A percentile compares a stretch with the other conserved stretches of the same genome.
Conservation (phyloP, 306 rosid species). For the Boehmeria nivea region DNA sequence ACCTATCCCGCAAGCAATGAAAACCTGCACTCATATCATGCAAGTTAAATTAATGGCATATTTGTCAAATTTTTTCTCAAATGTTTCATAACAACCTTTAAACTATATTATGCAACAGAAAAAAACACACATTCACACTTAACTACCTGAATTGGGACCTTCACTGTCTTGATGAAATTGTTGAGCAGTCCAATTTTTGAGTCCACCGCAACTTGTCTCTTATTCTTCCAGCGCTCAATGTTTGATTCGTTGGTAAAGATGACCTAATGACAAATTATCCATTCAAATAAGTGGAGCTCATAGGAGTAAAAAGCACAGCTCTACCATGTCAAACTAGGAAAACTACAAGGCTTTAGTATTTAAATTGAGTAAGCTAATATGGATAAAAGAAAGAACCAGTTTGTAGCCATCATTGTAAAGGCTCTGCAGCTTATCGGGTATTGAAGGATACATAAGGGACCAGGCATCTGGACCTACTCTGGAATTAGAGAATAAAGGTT, state of each 20-base stretch:
- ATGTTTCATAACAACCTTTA: too few relatives aligned
- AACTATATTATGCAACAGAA: too few relatives aligned
- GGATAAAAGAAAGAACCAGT: constrained; percentile 61
- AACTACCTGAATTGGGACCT: constrained; percentile 81
- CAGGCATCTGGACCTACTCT: constrained; percentile 77
- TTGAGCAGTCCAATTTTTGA: constrained; percentile 88
- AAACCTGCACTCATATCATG: constrained; percentile 43
- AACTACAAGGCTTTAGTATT: not conserved
- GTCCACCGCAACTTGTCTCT: constrained; percentile 87
- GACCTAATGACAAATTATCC: constrained; percentile 40
- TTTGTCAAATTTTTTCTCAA: too few relatives aligned
- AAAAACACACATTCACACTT: constrained; percentile 4
- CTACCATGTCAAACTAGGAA: constrained; percentile 5
- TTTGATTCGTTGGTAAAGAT: constrained; percentile 93
- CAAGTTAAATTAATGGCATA: too few relatives aligned
- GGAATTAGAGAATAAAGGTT: constrained; percentile 26
- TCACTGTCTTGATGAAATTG: constrained; percentile 61
- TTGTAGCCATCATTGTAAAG: constrained; percentile 80
- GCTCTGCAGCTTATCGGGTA: constrained; percentile 78
- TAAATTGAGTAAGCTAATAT: not conserved
- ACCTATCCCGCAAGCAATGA: constrained; percentile 72
- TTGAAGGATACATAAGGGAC: constrained; percentile 76
- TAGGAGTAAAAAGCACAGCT: not conserved
- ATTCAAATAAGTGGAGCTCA: not conserved
- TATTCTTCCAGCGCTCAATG: constrained; percentile 91